Evolutionary conservation across 1,139 yeast species (phyloP).

Genomic region (Neolecta irregularis): DNA sequence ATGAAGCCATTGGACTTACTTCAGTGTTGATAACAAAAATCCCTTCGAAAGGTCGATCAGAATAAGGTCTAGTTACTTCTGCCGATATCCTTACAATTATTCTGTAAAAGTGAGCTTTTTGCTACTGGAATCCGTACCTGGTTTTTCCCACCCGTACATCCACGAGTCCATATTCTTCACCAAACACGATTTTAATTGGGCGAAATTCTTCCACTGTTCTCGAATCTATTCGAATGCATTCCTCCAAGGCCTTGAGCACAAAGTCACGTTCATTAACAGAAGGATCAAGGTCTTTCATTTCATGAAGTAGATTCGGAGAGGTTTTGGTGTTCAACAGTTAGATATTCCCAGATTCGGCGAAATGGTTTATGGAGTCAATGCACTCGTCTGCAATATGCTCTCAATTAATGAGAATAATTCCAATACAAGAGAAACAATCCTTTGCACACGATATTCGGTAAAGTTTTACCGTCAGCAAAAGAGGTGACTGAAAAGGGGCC

Average conservation of each 20-base stretch:
- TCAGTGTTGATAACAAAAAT: constrained; percentile 71
- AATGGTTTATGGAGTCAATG: no score
- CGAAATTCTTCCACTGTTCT: constrained; percentile 51
- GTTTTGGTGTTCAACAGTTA: no score
- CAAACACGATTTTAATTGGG: constrained; percentile 44
- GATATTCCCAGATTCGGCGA: no score
- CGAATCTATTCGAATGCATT: constrained; percentile 53
- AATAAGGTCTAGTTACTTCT: constrained; percentile 65
- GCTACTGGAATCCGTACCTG: constrained; percentile 14
- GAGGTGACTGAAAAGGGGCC: no score
- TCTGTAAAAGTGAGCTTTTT: constrained; percentile 20
- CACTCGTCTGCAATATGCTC: no score
- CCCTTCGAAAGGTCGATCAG: constrained; percentile 91
- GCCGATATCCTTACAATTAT: constrained; percentile 70
- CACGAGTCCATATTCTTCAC: constrained; percentile 65
- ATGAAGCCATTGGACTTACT: constrained; percentile 76
- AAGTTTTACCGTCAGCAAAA: no score
- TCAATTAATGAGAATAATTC: no score
- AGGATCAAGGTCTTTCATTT: constrained; percentile 37
- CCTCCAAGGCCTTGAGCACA: constrained; percentile 45
- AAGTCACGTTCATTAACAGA: constrained; percentile 51
- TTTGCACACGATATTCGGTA: no score
- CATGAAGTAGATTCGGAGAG: no score
- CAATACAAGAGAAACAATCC: no score
- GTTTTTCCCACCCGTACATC: constrained; percentile 65